Evolutionary conservation across 78 protist genomes (phyloP).

Genomic region (Creolimax fragrantissima): DNA sequence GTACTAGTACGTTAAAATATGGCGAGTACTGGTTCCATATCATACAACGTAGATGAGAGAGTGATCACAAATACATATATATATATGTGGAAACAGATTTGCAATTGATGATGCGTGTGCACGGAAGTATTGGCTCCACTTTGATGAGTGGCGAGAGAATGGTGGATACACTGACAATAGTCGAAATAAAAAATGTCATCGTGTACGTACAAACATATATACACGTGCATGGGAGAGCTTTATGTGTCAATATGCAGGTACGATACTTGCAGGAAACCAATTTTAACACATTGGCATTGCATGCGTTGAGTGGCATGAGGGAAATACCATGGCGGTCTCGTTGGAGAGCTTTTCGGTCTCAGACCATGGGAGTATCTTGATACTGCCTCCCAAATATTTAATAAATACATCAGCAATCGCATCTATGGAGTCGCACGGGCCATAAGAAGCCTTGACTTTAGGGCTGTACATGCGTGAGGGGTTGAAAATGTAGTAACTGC

Average conservation of each 20-base stretch:
- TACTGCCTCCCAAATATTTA: conserved; percentile 32
- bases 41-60: neutral
- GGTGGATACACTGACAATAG: no score
- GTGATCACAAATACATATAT: neutral
- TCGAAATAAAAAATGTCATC: no score
- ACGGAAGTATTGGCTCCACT: no score
- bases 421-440: neutral
- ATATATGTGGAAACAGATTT: neutral
- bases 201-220: no score
- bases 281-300: no score
- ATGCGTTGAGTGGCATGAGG: no score
- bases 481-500: conserved; percentile 57
- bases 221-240: no score
- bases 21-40: neutral
- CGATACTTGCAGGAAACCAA: no score
- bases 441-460: neutral
- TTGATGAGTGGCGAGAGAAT: no score
- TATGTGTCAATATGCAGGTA: no score
- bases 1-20: neutral
- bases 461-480: neutral
- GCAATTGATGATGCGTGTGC: no score
- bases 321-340: neutral
- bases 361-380: neutral
- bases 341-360: neutral
- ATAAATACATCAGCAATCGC: conserved; percentile 39